Evolutionary conservation across 768 basidiomycete genomes (phyloP).

Genomic region (Fomitopsis pulvina): DNA sequence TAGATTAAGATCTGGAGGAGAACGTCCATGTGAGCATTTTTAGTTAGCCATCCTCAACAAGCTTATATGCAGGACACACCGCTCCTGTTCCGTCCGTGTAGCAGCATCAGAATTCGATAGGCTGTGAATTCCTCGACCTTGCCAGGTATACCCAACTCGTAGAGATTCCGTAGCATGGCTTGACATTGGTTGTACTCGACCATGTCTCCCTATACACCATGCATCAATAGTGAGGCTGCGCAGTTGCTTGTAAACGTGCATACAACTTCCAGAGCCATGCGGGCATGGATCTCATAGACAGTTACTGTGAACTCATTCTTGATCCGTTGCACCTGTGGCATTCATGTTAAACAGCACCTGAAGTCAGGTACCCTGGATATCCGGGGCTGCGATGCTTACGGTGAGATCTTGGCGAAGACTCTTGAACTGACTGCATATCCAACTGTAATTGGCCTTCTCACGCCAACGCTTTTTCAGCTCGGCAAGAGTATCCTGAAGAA

Average conservation of each 20-base stretch:
- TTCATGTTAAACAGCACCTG: constrained; percentile 1
- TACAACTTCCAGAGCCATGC: constrained; percentile 92
- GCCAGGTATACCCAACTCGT: constrained; percentile 89
- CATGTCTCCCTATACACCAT: constrained; percentile 73
- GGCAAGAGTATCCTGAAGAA: constrained; percentile 79
- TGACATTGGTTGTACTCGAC: constrained; percentile 99
- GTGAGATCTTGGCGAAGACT: constrained; percentile 95
- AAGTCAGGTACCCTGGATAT: not conserved
- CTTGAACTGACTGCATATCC: constrained; percentile 98
- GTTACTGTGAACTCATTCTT: constrained; percentile 97
- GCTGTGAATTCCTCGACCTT: constrained; percentile 95
- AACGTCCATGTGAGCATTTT: not conserved
- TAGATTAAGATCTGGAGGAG: constrained; percentile 79
- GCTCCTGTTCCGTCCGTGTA: constrained; percentile 90
- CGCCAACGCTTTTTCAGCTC: constrained; percentile 89
- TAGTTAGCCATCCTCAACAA: not conserved
- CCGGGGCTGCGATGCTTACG: constrained; percentile 43
- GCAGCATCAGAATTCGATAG: constrained; percentile 92
- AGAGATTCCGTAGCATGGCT: constrained; percentile 80
- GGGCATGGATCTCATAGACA: constrained; percentile 97
- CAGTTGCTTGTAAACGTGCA: constrained; percentile 19
- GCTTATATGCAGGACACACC: constrained; percentile 43
- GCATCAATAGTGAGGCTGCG: not conserved
- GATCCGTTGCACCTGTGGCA: constrained; percentile 86
- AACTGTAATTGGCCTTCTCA: constrained; percentile 69